Base-by-base conservation (phyloP, 495 filamentous ascomycete species). In the Pyrenopolyporus hunteri region DNA sequence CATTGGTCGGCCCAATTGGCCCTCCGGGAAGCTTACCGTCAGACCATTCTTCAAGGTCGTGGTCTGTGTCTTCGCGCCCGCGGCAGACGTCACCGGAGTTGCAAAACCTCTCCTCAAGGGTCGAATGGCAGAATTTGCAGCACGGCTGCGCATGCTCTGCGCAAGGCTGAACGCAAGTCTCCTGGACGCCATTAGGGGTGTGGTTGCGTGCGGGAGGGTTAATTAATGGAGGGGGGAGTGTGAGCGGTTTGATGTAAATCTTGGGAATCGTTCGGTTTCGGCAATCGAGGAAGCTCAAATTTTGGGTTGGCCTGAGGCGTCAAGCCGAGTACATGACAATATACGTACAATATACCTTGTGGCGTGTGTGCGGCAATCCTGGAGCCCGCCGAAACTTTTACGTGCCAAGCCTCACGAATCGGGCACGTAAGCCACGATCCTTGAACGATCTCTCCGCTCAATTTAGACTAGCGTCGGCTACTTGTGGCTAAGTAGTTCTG, bases 1-100 rank as follows among this genome's bases (percentile, higher is more conserved):
- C 8, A 44, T 45, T 26, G 9, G 26, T 11, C 23, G 19, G 53
- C 59, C 42, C 73, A 76, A 75, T 73, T 74, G 73, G 70, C 63
- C 66, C 64, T 68, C 46, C 10, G 45, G 26, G 62, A 32, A 43
- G 59, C 89, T 72, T 87, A 98, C 94, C 54, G 94, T 98, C 76
- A 98, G 84, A 69, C 94, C 94, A 83, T 98, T 98, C 76, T 87
- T 90, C 71, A 99, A 82, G 22, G 94, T 99, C 28, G 94, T 99
- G 68, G 87, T 91, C 82, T 97, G 86, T 62, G 92, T 97, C 79
- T 88, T 93, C 75, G 84, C 68, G 77, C 68, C 85, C 80, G 80
- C 85, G 75, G 72, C 76, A 73, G 74, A 72, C 50, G 78, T 70
- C 67, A 93, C 85, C 42, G 91, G 92, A 44, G 92, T 91, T 68